Percentiles rank a stretch among this genome's conserved stretches.
These are phyloP conservation scores for Aquilaria sinensis DNA, from an alignment of 345 rosid genomes.

Conservation along the genomic window DNA sequence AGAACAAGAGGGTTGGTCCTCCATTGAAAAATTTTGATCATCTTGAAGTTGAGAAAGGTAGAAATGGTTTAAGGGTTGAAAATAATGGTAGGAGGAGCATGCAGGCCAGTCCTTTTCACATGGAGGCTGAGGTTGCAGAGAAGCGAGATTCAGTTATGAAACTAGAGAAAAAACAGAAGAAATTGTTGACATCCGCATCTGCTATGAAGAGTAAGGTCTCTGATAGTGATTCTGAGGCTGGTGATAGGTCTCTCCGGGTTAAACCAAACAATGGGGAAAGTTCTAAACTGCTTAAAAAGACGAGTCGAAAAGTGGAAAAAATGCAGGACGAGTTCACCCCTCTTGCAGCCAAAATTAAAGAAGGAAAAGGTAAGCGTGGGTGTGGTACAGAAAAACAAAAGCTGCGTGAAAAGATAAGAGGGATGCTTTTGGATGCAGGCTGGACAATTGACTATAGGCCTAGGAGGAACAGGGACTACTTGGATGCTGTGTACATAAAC, in stretches of 20 bases:
- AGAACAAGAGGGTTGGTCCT: constrained; percentile 47
- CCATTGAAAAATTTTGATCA: constrained; percentile 34
- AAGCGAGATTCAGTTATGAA: constrained; percentile 29
- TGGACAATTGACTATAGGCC: constrained; percentile 94
- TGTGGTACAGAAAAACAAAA: constrained; percentile 92
- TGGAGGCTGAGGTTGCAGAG: constrained; percentile 34
- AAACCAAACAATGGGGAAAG: constrained; percentile 32
- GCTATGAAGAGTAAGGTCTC: constrained; percentile 34
- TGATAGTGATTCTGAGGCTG: constrained; percentile 41
- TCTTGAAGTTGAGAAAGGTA: constrained; percentile 30
- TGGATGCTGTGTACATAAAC: constrained; percentile 86
- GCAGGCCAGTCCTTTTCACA: constrained; percentile 22
- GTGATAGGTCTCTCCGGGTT: constrained; percentile 36
- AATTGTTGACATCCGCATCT: constrained; percentile 26
- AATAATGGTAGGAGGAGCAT: constrained; percentile 38
- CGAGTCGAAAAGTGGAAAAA: constrained; percentile 34
- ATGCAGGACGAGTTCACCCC: constrained; percentile 28
- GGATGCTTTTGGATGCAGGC: constrained; percentile 83
- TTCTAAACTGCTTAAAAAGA: constrained; percentile 23
- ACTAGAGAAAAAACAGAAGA: constrained; percentile 31
- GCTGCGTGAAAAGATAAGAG: constrained; percentile 75
- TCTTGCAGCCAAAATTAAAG: constrained; percentile 28
- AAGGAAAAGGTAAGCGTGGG: constrained; percentile 69
- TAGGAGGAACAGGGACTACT: constrained; percentile 74
- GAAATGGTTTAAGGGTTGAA: constrained; percentile 31